Conservation (phyloP, 805 yeast genomes). For the Starmerella tilneyi region DNA sequence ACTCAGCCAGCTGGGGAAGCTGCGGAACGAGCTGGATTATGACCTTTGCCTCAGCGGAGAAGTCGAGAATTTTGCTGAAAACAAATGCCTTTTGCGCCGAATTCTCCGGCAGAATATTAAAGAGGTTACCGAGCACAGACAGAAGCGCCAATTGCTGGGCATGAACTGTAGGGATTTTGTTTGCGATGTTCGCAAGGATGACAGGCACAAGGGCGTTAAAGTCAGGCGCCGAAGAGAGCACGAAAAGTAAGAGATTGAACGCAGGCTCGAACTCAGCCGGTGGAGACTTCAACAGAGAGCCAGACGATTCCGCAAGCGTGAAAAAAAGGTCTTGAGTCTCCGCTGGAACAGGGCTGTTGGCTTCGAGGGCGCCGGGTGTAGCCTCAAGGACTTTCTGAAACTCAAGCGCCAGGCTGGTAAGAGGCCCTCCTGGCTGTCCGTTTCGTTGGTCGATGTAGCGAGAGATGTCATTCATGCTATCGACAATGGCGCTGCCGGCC, state of each 20-base stretch:
- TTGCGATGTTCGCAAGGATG: conserved; percentile 28
- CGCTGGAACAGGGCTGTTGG: conserved; percentile 6
- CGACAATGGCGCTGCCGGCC: conserved; percentile 30
- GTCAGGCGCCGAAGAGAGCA: conserved; percentile 31
- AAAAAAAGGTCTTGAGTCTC: conserved; percentile 26
- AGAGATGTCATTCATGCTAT: conserved; percentile 32
- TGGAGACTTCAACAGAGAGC: conserved; percentile 28
- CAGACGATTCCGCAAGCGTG: conserved; percentile 28
- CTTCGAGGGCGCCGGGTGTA: conserved; percentile 19
- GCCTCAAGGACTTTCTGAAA: conserved; percentile 20
- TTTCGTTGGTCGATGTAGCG: conserved; percentile 31
- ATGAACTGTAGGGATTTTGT: conserved; percentile 22
- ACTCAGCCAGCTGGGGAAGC: conserved; percentile 31
- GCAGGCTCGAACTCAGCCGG: conserved; percentile 34
- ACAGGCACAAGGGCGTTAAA: conserved; percentile 28
- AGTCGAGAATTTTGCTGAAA: conserved; percentile 30
- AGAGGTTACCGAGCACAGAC: conserved; percentile 33
- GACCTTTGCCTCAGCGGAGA: conserved; percentile 31
- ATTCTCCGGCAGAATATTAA: conserved; percentile 31
- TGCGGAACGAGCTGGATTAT: conserved; percentile 32
- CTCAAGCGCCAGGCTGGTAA: conserved; percentile 26
- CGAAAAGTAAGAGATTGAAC: conserved; percentile 33
- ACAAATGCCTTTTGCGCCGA: conserved; percentile 29
- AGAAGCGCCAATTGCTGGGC: conserved; percentile 29
- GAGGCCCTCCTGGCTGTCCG: conserved; percentile 24